A percentile compares a stretch with the other conserved stretches of the same genome.
Evolutionary conservation across 768 basidiomycete species (phyloP).

Genomic region (Auricularia auricula-judae): DNA sequence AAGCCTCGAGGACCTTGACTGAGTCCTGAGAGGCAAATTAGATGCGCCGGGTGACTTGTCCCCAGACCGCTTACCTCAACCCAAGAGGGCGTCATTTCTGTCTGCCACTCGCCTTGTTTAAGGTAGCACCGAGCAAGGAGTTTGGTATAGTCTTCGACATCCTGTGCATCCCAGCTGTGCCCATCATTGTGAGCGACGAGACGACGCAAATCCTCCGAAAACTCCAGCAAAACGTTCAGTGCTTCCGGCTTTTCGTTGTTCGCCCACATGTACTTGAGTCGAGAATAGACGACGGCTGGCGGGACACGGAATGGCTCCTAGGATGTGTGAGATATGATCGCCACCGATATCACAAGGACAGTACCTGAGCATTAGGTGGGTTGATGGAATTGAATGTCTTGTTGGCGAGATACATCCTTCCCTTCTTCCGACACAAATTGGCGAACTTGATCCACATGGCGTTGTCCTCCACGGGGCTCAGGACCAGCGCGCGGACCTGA

Average conservation of each 20-base stretch:
- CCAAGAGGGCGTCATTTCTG: constrained; percentile 71
- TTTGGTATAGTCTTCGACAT: constrained; percentile 60
- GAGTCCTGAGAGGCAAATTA: constrained; percentile 40
- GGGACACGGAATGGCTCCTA: constrained; percentile 39
- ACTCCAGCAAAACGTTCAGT: constrained; percentile 70
- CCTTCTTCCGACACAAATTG: constrained; percentile 90
- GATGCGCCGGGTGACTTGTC: not conserved
- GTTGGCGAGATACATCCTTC: constrained; percentile 89
- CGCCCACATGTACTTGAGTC: constrained; percentile 94
- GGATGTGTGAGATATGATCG: constrained; percentile 28
- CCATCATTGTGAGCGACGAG: constrained; percentile 34
- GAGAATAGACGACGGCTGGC: constrained; percentile 92
- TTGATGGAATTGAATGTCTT: constrained; percentile 92
- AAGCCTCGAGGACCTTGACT: constrained; percentile 73
- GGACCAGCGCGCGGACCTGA: constrained; percentile 88
- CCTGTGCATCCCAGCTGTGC: constrained; percentile 22
- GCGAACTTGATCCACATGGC: constrained; percentile 99
- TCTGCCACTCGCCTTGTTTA: constrained; percentile 94
- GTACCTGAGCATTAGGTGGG: constrained; percentile 40
- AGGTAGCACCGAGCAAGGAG: constrained; percentile 94
- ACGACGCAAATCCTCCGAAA: constrained; percentile 54
- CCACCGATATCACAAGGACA: not conserved
- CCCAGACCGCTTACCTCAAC: constrained; percentile 40
- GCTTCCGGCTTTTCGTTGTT: constrained; percentile 67
- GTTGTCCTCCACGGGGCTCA: constrained; percentile 88